phyloP scores from a whole-genome alignment of 1,284 basidiomycete genomes.

The Trichosporon sp. region DNA sequence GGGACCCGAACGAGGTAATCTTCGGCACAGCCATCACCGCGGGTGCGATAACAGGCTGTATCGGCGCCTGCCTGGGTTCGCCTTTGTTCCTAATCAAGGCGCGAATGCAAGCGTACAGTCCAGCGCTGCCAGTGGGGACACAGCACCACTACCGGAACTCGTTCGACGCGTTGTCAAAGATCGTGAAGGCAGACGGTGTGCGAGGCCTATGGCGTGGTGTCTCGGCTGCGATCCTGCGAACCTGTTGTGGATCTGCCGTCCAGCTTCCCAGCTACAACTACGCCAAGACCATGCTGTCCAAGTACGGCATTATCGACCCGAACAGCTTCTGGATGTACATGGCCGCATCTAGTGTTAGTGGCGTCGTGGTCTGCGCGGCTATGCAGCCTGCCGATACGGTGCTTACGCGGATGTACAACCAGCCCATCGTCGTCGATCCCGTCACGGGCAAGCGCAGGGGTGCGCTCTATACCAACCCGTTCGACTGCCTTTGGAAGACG shows the following conservation, averaged over 20 bases:
- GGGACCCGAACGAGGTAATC: slow-evolving; percentile 60
- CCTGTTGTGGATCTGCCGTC: slow-evolving; percentile 70
- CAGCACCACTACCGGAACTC: slow-evolving; percentile 86
- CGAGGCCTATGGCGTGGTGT: slow-evolving; percentile 82
- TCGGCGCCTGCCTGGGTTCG: slow-evolving; percentile 86
- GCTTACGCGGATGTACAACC: slow-evolving; percentile 93
- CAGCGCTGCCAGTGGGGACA: slow-evolving; percentile 84
- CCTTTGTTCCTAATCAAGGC: slow-evolving; percentile 96
- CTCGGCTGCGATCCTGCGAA: slow-evolving; percentile 86
- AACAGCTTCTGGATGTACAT: slow-evolving; percentile 83
- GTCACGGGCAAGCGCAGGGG: slow-evolving; percentile 67
- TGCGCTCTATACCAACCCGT: slow-evolving; percentile 78
- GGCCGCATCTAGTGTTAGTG: slow-evolving; percentile 79
- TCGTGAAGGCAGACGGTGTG: slow-evolving; percentile 69
- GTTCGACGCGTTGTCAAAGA: slow-evolving; percentile 71
- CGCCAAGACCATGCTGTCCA: slow-evolving; percentile 70
- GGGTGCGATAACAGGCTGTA: slow-evolving; percentile 79
- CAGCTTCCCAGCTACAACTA: slow-evolving; percentile 95
- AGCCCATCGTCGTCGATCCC: slow-evolving; percentile 68
- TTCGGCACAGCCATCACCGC: slow-evolving; percentile 71
- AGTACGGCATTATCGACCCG: slow-evolving; percentile 60
- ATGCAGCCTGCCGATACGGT: slow-evolving; percentile 70
- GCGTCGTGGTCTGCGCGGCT: slow-evolving; percentile 80
- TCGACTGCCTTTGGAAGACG: slow-evolving; percentile 96
- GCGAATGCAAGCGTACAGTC: slow-evolving; percentile 95